phyloP scores from a whole-genome alignment of 2,329 filamentous ascomycete genomes.

The Dothistroma pini region DNA sequence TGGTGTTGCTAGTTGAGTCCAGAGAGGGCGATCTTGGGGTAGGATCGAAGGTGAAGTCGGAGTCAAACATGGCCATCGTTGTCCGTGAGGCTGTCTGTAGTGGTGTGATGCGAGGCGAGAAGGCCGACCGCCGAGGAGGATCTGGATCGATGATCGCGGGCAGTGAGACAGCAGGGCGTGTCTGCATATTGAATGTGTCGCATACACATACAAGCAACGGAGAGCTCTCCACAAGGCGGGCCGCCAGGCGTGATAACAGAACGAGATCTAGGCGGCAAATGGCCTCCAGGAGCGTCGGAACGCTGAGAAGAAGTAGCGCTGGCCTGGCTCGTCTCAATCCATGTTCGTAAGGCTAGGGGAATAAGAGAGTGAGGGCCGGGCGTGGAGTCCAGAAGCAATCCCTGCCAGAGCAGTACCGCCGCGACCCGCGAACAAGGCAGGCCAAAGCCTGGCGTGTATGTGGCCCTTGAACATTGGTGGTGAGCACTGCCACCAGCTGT shows the following conservation, averaged over 20 bases:
- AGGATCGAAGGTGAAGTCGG: slow-evolving; percentile 32
- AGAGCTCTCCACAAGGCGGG: slow-evolving; percentile 5
- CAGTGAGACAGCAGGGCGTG: background rate
- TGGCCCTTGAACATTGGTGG: background rate
- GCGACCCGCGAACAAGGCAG: background rate
- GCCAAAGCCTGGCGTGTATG: background rate
- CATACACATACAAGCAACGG: background rate
- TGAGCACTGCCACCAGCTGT: no score
- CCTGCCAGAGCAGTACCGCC: background rate
- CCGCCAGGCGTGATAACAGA: no score
- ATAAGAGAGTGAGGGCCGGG: background rate
- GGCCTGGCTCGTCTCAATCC: background rate
- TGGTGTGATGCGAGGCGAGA: slow-evolving; percentile 2
- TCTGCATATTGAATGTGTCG: background rate
- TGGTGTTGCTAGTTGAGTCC: slow-evolving; percentile 23
- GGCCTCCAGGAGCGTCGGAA: background rate
- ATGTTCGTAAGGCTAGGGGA: slow-evolving; percentile 6
- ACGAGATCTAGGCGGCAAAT: no score
- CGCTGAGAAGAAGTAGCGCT: background rate
- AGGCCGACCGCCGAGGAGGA: background rate
- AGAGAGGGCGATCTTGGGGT: slow-evolving; percentile 27
- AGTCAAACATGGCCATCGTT: slow-evolving; percentile 28
- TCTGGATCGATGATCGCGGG: slow-evolving; percentile 1
- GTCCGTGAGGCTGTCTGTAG: background rate
- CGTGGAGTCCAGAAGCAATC: background rate